Evolutionary conservation across 2,329 filamentous ascomycete genomes (phyloP).

Genomic region (Xylaria sp.): DNA sequence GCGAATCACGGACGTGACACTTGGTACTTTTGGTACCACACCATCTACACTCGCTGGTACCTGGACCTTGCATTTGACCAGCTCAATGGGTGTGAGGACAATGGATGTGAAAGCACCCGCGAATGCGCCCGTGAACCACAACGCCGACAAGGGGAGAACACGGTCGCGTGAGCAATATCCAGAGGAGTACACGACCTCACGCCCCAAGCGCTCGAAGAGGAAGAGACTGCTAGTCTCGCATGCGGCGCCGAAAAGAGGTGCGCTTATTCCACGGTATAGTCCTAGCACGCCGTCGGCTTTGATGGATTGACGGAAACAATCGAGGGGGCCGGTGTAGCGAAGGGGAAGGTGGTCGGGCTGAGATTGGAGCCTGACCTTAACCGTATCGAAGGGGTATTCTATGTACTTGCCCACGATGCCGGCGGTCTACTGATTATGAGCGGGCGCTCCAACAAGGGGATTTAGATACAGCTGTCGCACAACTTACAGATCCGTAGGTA

Average conservation of each 20-base stretch:
- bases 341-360: slow-evolving; percentile 86
- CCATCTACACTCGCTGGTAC: slow-evolving; percentile 66
- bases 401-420: slow-evolving; percentile 94
- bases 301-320: slow-evolving; percentile 92
- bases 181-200: slow-evolving; percentile 68
- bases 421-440: slow-evolving; percentile 65
- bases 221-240: slow-evolving; percentile 93
- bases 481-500: slow-evolving; percentile 81
- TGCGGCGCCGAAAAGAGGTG: slow-evolving; percentile 89
- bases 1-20: slow-evolving; percentile 76
- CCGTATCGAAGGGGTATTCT: slow-evolving; percentile 98
- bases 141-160: slow-evolving; percentile 76
- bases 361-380: slow-evolving; percentile 97
- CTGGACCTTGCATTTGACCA: slow-evolving; percentile 99
- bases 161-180: slow-evolving; percentile 62
- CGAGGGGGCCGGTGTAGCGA: slow-evolving; percentile 84
- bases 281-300: slow-evolving; percentile 80
- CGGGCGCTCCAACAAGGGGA: background rate
- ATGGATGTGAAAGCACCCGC: slow-evolving; percentile 90
- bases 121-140: slow-evolving; percentile 84
- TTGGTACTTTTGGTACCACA: slow-evolving; percentile 60
- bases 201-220: slow-evolving; percentile 84
- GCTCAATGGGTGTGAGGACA: slow-evolving; percentile 91
- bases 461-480: slow-evolving; percentile 31
- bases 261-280: slow-evolving; percentile 92